Percentiles rank a stretch among this genome's conserved stretches.
Conservation (phyloP, 1,284 basidiomycete species). For the Vanrija pseudolonga region DNA sequence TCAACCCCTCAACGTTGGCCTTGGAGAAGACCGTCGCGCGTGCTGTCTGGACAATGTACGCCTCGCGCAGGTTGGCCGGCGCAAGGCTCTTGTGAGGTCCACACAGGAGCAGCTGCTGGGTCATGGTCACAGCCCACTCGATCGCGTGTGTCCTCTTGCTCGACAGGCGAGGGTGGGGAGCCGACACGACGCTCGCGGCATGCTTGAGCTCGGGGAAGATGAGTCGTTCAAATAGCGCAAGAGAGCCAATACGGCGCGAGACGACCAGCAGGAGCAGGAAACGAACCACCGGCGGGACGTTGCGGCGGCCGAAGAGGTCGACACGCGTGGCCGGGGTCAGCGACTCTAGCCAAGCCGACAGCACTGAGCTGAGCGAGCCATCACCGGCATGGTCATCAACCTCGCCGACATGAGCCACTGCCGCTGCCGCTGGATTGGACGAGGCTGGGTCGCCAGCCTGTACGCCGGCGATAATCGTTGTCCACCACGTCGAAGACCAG, state of each 20-base stretch:
- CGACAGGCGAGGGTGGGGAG: conserved; percentile 25
- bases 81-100: conserved; percentile 28
- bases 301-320: conserved; percentile 24
- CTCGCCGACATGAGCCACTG: conserved; percentile 23
- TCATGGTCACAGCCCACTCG: conserved; percentile 29
- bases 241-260: conserved; percentile 26
- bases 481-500: conserved; percentile 37
- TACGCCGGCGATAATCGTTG: conserved; percentile 24
- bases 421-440: conserved; percentile 11
- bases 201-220: conserved; percentile 36
- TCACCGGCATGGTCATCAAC: conserved; percentile 22
- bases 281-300: conserved; percentile 14
- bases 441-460: conserved; percentile 14
- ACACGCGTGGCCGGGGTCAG: conserved; percentile 12
- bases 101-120: conserved; percentile 36
- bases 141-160: conserved; percentile 27
- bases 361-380: conserved; percentile 16
- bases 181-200: conserved; percentile 20
- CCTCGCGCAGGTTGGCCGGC: conserved; percentile 32
- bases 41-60: conserved; percentile 35
- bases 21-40: conserved; percentile 33
- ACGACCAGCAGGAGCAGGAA: conserved; percentile 34
- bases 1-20: conserved; percentile 28
- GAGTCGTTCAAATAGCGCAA: conserved; percentile 27
- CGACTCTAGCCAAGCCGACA: conserved; percentile 25